Evolutionary conservation across 257 asterid species (phyloP).

Genomic region (Primulina huaijiensis): DNA sequence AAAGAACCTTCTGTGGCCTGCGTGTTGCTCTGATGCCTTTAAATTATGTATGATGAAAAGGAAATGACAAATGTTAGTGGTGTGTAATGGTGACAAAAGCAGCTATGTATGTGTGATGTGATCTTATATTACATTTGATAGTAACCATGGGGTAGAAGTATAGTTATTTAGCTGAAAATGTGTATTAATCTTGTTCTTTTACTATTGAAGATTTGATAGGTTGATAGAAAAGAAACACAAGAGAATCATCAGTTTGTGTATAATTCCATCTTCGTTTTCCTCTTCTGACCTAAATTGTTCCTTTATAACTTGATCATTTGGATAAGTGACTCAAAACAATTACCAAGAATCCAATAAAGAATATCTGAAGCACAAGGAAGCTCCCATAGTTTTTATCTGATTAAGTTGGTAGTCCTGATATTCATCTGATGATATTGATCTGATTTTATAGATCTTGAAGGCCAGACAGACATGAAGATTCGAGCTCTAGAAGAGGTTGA

Average conservation of each 20-base stretch:
- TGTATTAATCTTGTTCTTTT: too few relatives aligned
- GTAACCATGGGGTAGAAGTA: neutral
- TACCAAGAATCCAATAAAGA: too few relatives aligned
- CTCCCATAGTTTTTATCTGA: too few relatives aligned
- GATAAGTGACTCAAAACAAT: neutral
- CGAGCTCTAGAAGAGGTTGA: slow-evolving; percentile 88
- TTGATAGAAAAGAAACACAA: neutral
- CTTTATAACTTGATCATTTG: neutral
- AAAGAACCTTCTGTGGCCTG: too few relatives aligned
- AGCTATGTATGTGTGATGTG: too few relatives aligned
- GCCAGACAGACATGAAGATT: slow-evolving; percentile 88
- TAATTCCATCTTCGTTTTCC: neutral
- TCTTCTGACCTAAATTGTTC: neutral
- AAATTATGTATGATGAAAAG: neutral
- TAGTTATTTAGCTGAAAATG: neutral
- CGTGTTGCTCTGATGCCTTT: neutral
- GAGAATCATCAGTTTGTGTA: slow-evolving; percentile 7
- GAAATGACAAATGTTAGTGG: neutral
- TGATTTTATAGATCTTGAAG: slow-evolving; percentile 74
- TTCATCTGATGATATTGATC: slow-evolving; percentile 16
- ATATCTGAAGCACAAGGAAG: too few relatives aligned
- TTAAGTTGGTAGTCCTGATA: slow-evolving; percentile 19
- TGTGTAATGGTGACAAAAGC: too few relatives aligned
- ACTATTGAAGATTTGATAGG: neutral
- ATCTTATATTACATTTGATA: neutral